Base-by-base conservation (phyloP, 108 stramenopile species). In the Nannochloropsis oceanica region DNA sequence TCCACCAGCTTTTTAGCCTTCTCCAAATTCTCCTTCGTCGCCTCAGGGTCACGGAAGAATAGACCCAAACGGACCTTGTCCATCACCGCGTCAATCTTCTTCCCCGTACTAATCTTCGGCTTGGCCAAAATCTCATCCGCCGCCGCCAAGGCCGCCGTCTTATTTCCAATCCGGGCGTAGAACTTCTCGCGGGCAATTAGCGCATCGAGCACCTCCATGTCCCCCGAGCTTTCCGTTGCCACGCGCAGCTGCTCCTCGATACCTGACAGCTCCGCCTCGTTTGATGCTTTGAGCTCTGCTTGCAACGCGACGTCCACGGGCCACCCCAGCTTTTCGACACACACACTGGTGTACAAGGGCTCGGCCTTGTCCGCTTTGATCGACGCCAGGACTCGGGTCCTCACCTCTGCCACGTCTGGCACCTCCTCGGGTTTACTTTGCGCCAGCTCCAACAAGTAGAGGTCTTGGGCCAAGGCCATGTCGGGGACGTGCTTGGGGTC, bases 181-280 rank as follows among this genome's bases (percentile, higher is more conserved):
- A 95, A 94, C 82, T 93, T 88, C n/a, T 97, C 99, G 43, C 93
- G 85, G 82, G 90, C 92, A 84, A 96, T 90, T 42, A 92, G 85
- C 12, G 96, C 96, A 27, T 97, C 95, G 89, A 98, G 92, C 80
- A 99, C 96, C 92, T 99, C 98, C 93, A 95, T 96, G 85, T 99
- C 97, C n/a, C 97, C 97, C 9, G 94, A 94, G 86, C 93, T 94
- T 83, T 95, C 95, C 86, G 93, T 92, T 44, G 96, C 96, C 83
- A 94, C 93, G 84, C 92, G 87, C 13, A 83, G 81, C 43, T 79
- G 43, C 13, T 84, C 87, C 14, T 84, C 88, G 13, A 89, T 25
- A 10, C 25, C 59, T 20, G 46, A 80, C 43, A 89, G 27, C 14
- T 82, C 82, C 27, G 43, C 80, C 14, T 25, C 86, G 88, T 91